These are phyloP conservation scores for Allomyces javanicus DNA, from an alignment of 192 early-diverging fungal genomes.

Conservation along the genomic window DNA sequence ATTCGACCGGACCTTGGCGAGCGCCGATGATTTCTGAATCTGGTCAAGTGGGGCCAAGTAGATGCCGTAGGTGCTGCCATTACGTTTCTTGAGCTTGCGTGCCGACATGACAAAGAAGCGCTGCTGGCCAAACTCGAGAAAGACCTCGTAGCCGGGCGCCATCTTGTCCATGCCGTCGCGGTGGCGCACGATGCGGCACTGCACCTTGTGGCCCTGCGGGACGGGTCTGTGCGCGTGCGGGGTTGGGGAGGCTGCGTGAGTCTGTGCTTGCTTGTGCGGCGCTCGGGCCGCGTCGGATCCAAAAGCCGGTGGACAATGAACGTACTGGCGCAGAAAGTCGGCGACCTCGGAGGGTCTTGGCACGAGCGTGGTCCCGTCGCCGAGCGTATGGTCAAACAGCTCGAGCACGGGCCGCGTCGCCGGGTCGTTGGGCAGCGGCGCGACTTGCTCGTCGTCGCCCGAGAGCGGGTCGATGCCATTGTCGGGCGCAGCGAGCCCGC, in stretches of 20 bases:
- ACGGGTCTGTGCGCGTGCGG: slow-evolving; percentile 30
- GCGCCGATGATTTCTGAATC: slow-evolving; percentile 1
- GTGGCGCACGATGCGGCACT: slow-evolving; percentile 41
- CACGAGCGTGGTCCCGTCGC: not conserved
- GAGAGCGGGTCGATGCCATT: too few species aligned
- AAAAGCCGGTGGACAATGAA: not conserved
- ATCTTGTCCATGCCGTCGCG: slow-evolving; percentile 40
- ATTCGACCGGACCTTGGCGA: slow-evolving; percentile 35
- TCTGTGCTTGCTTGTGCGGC: too few species aligned
- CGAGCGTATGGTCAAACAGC: not conserved
- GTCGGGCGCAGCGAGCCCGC: too few species aligned
- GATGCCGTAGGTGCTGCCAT: slow-evolving; percentile 43
- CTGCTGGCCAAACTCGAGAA: slow-evolving; percentile 26
- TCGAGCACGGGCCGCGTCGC: too few species aligned
- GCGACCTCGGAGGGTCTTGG: not conserved
- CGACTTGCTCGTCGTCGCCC: too few species aligned
- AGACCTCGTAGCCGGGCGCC: slow-evolving; percentile 50
- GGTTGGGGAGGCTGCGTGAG: too few species aligned
- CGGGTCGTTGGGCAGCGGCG: too few species aligned
- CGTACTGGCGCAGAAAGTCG: not conserved
- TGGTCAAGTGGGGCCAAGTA: slow-evolving; percentile 3
- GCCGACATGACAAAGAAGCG: slow-evolving; percentile 41
- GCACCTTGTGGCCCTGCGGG: slow-evolving; percentile 39
- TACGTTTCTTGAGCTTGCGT: slow-evolving; percentile 42
- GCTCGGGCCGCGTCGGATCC: too few species aligned